Conservation (phyloP, 2,329 filamentous ascomycete genomes). For the Aspergillus phoenicis region DNA sequence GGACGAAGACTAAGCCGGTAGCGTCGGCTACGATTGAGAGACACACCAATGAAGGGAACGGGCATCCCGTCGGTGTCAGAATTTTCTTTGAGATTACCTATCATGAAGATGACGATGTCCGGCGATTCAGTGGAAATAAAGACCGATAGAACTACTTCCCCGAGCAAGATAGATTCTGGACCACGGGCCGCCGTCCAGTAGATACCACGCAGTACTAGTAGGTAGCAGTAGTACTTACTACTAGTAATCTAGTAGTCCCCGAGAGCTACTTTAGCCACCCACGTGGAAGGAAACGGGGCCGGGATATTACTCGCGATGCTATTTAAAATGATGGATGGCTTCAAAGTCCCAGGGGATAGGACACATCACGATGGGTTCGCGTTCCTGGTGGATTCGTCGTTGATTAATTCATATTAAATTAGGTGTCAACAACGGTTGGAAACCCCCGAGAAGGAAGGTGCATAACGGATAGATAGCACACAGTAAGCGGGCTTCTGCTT, state of each 20-base stretch:
- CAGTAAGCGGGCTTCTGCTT: background rate
- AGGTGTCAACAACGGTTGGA: background rate
- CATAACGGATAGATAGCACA: background rate
- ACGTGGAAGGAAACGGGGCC: constrained; percentile 19
- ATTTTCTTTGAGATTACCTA: constrained; percentile 1
- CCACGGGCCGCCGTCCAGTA: constrained; percentile 5
- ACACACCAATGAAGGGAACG: background rate
- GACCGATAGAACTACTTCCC: background rate
- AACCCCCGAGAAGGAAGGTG: background rate
- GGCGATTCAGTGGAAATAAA: background rate
- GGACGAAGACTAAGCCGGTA: constrained; percentile 9
- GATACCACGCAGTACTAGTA: background rate
- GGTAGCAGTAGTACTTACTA: background rate
- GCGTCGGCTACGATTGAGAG: background rate
- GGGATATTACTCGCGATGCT: constrained; percentile 3
- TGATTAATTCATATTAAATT: constrained; percentile 2
- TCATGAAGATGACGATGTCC: background rate
- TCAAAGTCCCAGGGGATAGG: background rate
- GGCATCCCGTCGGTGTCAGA: background rate
- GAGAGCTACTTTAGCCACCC: constrained; percentile 6
- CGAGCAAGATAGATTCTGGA: background rate
- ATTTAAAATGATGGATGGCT: background rate
- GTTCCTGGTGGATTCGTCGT: background rate
- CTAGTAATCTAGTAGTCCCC: constrained; percentile 2
- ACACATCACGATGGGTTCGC: background rate